These are phyloP conservation scores for Paraleonurus japonicus DNA, from an alignment of 257 asterid genomes.

Conservation along the genomic window DNA sequence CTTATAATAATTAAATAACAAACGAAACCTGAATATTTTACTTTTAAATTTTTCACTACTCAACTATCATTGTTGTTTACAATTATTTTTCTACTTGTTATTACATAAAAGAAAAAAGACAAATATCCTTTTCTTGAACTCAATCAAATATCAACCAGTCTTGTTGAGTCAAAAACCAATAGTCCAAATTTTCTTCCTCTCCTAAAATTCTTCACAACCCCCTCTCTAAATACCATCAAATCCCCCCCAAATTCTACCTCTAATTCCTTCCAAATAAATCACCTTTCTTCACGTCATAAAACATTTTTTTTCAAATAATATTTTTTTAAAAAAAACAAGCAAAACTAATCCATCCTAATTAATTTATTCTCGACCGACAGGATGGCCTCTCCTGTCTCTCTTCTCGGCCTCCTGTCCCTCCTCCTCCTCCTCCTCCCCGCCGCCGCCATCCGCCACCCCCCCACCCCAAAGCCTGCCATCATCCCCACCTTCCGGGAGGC, in stretches of 20 bases:
- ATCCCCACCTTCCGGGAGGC: constrained; percentile 62
- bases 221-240: constrained; percentile 17
- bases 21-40: background rate
- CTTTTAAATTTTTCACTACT: too few species aligned
- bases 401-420: constrained; percentile 78
- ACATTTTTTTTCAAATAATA: background rate
- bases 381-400: constrained; percentile 68
- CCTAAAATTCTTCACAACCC: constrained; percentile 24
- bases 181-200: constrained; percentile 32
- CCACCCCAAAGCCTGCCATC: constrained; percentile 27
- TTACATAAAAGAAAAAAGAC: background rate
- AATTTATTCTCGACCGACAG: constrained; percentile 38
- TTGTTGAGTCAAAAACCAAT: constrained; percentile 22
- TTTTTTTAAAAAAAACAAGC: background rate
- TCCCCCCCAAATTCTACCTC: constrained; percentile 27
- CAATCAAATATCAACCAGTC: constrained; percentile 36
- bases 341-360: background rate
- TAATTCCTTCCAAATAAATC: constrained; percentile 28
- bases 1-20: too few species aligned
- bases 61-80: background rate
- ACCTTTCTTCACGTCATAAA: background rate
- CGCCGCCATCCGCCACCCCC: constrained; percentile 48
- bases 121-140: background rate
- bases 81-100: background rate
- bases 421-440: constrained; percentile 45